A percentile compares a stretch with the other conserved stretches of the same genome.
These are phyloP conservation scores for Fusarium xyrophilum DNA, from an alignment of 2,329 filamentous ascomycete genomes.

Conservation along the genomic window DNA sequence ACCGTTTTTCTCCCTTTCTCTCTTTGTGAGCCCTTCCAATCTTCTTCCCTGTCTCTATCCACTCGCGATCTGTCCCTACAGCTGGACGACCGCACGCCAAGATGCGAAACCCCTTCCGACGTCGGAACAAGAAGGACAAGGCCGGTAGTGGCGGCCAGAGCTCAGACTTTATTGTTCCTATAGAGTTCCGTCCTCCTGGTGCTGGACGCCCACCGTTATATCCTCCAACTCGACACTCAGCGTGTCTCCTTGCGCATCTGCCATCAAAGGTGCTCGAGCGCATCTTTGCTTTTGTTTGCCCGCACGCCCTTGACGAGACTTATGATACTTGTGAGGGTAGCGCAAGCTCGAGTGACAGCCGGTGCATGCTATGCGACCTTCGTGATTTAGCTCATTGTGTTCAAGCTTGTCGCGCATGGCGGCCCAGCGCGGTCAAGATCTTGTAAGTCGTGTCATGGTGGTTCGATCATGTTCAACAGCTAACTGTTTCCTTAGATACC, in stretches of 20 bases:
- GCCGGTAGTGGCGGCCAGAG: slow-evolving; percentile 36
- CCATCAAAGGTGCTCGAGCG: slow-evolving; percentile 73
- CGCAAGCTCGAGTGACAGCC: slow-evolving; percentile 67
- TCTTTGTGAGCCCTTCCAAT: not conserved
- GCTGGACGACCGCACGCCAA: slow-evolving; percentile 24
- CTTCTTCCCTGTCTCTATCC: slow-evolving; percentile 5
- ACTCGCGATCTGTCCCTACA: slow-evolving; percentile 3
- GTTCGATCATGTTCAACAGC: slow-evolving; percentile 3
- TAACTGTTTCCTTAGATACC: slow-evolving; percentile 65
- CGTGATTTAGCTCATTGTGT: slow-evolving; percentile 84
- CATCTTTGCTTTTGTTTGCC: slow-evolving; percentile 85
- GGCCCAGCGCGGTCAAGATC: slow-evolving; percentile 55
- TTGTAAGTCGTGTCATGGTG: slow-evolving; percentile 61
- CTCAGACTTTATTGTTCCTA: slow-evolving; percentile 38
- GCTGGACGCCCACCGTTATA: slow-evolving; percentile 41
- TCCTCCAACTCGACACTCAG: slow-evolving; percentile 52
- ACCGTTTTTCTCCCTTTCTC: not conserved
- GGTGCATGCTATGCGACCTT: slow-evolving; percentile 93
- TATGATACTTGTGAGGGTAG: slow-evolving; percentile 86
- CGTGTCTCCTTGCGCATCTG: slow-evolving; percentile 59
- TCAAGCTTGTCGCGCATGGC: slow-evolving; percentile 77
- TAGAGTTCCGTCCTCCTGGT: slow-evolving; percentile 42
- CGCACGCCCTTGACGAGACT: slow-evolving; percentile 77
- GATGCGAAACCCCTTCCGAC: slow-evolving; percentile 50
- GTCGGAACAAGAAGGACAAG: slow-evolving; percentile 49